Evolutionary conservation across 1,284 basidiomycete genomes (phyloP).

Genomic region (Tremellales sp.): DNA sequence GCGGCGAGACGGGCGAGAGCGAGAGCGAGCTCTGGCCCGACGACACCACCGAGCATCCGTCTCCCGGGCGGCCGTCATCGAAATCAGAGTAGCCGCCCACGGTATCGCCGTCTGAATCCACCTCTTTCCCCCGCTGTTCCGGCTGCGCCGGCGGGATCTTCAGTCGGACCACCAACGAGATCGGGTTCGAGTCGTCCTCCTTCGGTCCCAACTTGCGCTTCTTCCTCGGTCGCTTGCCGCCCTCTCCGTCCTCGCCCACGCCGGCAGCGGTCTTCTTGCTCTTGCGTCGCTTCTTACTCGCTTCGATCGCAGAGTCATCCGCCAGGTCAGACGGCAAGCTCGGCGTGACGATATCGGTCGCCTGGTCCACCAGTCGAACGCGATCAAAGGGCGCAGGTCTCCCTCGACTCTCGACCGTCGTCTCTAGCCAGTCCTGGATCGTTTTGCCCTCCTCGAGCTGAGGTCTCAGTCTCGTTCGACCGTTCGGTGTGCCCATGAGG

Average conservation of each 20-base stretch:
- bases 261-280: neutral
- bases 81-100: slow-evolving; percentile 31
- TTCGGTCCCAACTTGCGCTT: neutral
- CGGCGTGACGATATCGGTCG: slow-evolving; percentile 26
- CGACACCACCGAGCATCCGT: slow-evolving; percentile 3
- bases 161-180: slow-evolving; percentile 14
- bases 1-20: slow-evolving; percentile 3
- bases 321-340: slow-evolving; percentile 18
- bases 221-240: slow-evolving; percentile 7
- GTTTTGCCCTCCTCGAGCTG: slow-evolving; percentile 9
- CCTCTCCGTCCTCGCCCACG: neutral
- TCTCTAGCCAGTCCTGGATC: slow-evolving; percentile 28
- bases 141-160: slow-evolving; percentile 9
- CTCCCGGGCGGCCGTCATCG: slow-evolving; percentile 15
- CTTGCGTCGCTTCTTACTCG: slow-evolving; percentile 11
- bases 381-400: slow-evolving; percentile 27
- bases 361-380: slow-evolving; percentile 32
- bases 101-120: slow-evolving; percentile 42
- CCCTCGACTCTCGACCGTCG: slow-evolving; percentile 14
- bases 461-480: slow-evolving; percentile 5
- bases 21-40: slow-evolving; percentile 4
- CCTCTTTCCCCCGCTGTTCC: slow-evolving; percentile 19
- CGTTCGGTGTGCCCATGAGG: slow-evolving; percentile 8
- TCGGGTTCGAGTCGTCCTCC: neutral
- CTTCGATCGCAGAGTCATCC: slow-evolving; percentile 1